A percentile compares a stretch with the other conserved stretches of the same genome.
phyloP scores from a whole-genome alignment of 31 red algal genomes.

The Odonthalia washingtoniensis region DNA sequence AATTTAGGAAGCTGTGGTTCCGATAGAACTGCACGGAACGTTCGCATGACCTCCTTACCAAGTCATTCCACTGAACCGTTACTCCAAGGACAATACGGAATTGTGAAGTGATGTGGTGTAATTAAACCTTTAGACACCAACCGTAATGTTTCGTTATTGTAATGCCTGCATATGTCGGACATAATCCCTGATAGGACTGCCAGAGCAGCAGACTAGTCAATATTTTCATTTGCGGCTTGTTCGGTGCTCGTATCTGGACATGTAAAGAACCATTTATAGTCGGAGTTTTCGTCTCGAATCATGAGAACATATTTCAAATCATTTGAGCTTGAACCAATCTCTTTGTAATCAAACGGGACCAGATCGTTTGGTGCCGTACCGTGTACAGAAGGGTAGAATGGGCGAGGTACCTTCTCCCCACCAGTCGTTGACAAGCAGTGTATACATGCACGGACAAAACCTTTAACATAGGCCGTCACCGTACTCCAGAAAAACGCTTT shows the following conservation, averaged over 20 bases:
- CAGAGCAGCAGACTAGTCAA: constrained; percentile 22
- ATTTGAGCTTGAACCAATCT: background rate
- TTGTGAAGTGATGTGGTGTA: constrained; percentile 4
- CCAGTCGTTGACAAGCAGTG: constrained; percentile 10
- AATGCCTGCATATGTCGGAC: background rate
- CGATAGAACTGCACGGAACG: constrained; percentile 17
- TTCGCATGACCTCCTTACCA: background rate
- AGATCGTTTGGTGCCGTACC: too few species aligned
- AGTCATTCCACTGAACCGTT: constrained; percentile 16
- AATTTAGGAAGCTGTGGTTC: background rate
- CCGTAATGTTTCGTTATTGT: constrained; percentile 2
- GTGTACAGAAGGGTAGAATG: background rate
- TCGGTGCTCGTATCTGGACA: background rate
- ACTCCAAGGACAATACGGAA: constrained; percentile 3
- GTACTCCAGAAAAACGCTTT: background rate
- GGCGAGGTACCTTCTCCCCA: constrained; percentile 21
- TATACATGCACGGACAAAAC: background rate
- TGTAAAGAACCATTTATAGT: background rate
- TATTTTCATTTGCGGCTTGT: background rate
- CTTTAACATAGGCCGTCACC: background rate
- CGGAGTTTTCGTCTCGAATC: constrained; percentile 4
- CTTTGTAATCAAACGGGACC: constrained; percentile 8
- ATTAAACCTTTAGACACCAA: background rate
- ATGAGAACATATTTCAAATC: constrained; percentile 13
- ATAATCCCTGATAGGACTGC: background rate